Base-by-base conservation (phyloP, 164 flowering plant species). In the Echeveria elegans region DNA sequence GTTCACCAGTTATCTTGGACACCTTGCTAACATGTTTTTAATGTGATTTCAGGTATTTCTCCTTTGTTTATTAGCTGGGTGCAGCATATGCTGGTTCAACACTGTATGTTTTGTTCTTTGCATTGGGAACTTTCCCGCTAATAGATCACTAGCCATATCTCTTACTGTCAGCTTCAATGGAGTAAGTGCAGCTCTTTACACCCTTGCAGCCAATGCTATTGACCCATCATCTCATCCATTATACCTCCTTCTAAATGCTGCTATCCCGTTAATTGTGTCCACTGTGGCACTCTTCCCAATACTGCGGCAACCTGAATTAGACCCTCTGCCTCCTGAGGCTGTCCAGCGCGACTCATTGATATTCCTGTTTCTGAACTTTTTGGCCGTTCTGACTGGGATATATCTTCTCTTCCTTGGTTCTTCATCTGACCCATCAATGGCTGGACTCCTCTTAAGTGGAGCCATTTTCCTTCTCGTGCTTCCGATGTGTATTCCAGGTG, bases 31-130 rank as follows among this genome's bases (percentile, higher is more conserved):
- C 52, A n/a, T 50, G 5, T 16, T 10, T 21, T 14, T 32, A 43
- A n/a, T n/a, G 7, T 37, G 61, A 65, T 67, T 21, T 69, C 86
- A 94, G 96, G 90, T 91, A 12, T 87, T 89, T 74, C 71, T 86
- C 2, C 76, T 85, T 1, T 89, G 97, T 68, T 74, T 94, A 71
- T 28, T 94, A 48, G 83, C 96, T 2, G 97, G 99, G 1, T 82
- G 87, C 50, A 94, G 99, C 86, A 89, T 94, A 45, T 86, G 93
- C 64, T 94, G 97, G 99, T 94, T 94, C 86, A 94, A 94, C 81
- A 91, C 99, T 0, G 86, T 94, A 0, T 91, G 93, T 65, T 91
- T 85, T 50, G 88, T 94, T 21, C 85, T 91, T 43, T 91, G 96
- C 85, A 85, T 83, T 40, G 71, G 72, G 31, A 89, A 88, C 65